Conservation (phyloP, 2,329 filamentous ascomycete species). For the Neofusicoccum kwambonambiense region DNA sequence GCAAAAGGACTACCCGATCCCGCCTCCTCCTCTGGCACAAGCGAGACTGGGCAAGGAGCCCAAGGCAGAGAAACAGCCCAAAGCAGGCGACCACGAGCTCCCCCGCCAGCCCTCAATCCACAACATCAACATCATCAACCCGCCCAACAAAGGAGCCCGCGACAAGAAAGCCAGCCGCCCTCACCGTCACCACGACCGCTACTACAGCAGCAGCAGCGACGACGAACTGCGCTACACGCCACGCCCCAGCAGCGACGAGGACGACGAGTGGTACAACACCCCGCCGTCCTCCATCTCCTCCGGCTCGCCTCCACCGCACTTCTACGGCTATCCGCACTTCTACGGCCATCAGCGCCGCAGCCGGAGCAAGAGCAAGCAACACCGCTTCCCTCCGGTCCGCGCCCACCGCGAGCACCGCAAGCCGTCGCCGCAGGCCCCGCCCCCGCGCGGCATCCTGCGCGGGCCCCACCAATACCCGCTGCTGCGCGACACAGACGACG, state of each 20-base stretch:
- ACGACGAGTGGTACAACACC: background rate
- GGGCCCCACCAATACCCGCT: background rate
- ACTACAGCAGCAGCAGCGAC: background rate
- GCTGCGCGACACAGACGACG: background rate
- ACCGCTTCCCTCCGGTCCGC: background rate
- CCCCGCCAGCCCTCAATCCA: background rate
- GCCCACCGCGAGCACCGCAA: background rate
- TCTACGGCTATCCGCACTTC: background rate
- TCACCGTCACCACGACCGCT: background rate
- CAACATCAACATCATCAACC: constrained; percentile 1
- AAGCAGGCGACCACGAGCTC: background rate
- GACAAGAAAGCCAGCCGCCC: background rate
- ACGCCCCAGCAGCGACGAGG: background rate
- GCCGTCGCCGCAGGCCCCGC: background rate
- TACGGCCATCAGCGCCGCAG: background rate
- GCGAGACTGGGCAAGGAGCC: background rate
- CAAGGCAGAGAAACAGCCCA: background rate
- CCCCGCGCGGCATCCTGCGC: background rate
- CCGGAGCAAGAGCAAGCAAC: background rate
- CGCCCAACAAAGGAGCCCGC: background rate
- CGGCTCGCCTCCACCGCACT: background rate
- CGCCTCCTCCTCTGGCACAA: background rate
- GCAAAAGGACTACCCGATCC: background rate
- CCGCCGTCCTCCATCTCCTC: background rate
- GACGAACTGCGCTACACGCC: background rate